These are phyloP conservation scores for Diplocarpon mali DNA, from an alignment of 2,329 filamentous ascomycete genomes.

Conservation along the genomic window DNA sequence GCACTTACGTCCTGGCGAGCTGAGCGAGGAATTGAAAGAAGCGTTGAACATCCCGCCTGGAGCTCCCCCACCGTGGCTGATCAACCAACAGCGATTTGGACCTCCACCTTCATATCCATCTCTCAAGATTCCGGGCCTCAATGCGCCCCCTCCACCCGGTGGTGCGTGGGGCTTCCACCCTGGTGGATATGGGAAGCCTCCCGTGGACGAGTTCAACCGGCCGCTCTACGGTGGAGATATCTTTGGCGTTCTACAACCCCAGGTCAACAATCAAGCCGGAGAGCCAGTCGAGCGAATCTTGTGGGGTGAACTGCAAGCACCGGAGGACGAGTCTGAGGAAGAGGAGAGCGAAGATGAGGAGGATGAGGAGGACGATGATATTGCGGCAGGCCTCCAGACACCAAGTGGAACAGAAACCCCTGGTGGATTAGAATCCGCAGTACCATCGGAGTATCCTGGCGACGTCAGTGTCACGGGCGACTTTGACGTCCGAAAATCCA, in stretches of 20 bases:
- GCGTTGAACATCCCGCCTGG: slow-evolving; percentile 88
- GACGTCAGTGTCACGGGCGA: slow-evolving; percentile 73
- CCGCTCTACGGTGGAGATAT: slow-evolving; percentile 91
- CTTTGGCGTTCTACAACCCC: slow-evolving; percentile 63
- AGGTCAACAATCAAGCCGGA: slow-evolving; percentile 50
- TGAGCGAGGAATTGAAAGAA: slow-evolving; percentile 82
- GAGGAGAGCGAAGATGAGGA: slow-evolving; percentile 60
- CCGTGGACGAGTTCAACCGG: slow-evolving; percentile 83
- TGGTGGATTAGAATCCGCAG: slow-evolving; percentile 66
- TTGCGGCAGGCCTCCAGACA: slow-evolving; percentile 57
- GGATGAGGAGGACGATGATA: slow-evolving; percentile 46
- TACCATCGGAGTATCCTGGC: slow-evolving; percentile 68
- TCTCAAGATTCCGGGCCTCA: slow-evolving; percentile 89
- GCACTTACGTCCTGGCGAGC: slow-evolving; percentile 79
- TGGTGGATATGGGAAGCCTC: slow-evolving; percentile 92
- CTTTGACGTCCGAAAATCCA: slow-evolving; percentile 81
- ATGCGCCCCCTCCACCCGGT: slow-evolving; percentile 81
- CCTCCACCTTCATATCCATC: slow-evolving; percentile 91
- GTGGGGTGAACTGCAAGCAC: slow-evolving; percentile 85
- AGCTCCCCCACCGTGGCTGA: slow-evolving; percentile 90
- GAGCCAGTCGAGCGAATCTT: slow-evolving; percentile 78
- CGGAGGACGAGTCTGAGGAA: slow-evolving; percentile 63
- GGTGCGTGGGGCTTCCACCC: slow-evolving; percentile 92
- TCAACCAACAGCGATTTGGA: slow-evolving; percentile 90
- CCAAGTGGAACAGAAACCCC: slow-evolving; percentile 71